phyloP scores from a whole-genome alignment of 768 basidiomycete genomes.

The Termitomyces sp. region DNA sequence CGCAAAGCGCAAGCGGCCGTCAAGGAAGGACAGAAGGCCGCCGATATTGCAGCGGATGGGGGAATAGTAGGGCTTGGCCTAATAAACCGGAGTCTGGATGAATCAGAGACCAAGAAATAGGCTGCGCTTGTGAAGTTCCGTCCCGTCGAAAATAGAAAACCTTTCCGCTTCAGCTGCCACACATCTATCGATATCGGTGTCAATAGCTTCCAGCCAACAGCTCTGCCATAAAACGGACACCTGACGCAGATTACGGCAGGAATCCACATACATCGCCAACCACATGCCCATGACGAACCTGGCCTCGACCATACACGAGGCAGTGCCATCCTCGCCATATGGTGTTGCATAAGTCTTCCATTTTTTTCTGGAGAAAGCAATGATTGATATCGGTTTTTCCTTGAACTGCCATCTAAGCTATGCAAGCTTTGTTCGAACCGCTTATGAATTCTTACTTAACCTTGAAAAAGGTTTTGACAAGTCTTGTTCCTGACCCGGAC shows the following conservation, averaged over 20 bases:
- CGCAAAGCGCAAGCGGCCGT: constrained; percentile 59
- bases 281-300: too few species aligned
- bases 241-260: not conserved
- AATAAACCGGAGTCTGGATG: constrained; percentile 47
- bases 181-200: not conserved
- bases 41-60: constrained; percentile 67
- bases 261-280: not conserved
- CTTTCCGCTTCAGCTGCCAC: not conserved
- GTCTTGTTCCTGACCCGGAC: too few species aligned
- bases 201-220: not conserved
- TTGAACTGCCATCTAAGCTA: too few species aligned
- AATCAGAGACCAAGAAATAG: constrained; percentile 9
- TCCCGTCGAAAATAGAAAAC: not conserved
- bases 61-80: constrained; percentile 73
- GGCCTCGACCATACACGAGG: not conserved
- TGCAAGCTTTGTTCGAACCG: constrained; percentile 33
- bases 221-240: not conserved
- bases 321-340: not conserved
- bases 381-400: too few species aligned
- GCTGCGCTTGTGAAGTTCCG: not conserved
- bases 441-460: too few species aligned
- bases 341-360: not conserved
- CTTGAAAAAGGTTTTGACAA: too few species aligned
- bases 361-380: too few species aligned
- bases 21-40: constrained; percentile 64